A percentile compares a stretch with the other conserved stretches of the same genome.
These are phyloP conservation scores for Bremia lactucae DNA, from an alignment of 352 stramenopile species.

Conservation along the genomic window DNA sequence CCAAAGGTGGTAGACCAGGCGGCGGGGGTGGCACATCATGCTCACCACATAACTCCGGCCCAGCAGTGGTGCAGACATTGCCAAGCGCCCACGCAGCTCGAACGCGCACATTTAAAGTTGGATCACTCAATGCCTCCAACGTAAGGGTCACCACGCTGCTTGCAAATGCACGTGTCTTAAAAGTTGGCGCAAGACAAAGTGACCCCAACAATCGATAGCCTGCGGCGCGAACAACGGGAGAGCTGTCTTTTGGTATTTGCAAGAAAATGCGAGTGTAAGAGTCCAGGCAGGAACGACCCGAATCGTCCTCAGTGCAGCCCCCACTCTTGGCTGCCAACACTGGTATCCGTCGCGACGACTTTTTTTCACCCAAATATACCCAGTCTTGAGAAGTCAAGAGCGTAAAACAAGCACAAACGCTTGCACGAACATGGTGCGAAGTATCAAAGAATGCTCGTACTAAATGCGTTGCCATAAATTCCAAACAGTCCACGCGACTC, in stretches of 20 bases:
- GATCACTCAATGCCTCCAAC: conserved; percentile 58
- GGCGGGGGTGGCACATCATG: conserved; percentile 4
- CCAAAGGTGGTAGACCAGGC: conserved; percentile 2
- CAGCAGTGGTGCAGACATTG: conserved; percentile 78
- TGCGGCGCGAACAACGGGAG: conserved; percentile 65
- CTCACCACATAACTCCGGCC: conserved; percentile 35
- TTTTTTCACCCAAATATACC: conserved; percentile 37
- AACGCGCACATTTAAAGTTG: conserved; percentile 79
- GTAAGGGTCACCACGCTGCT: conserved; percentile 45
- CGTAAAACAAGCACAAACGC: conserved; percentile 82
- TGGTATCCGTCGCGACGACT: conserved; percentile 24
- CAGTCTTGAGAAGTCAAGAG: conserved; percentile 63
- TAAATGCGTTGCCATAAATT: conserved; percentile 72
- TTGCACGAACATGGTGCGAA: conserved; percentile 77
- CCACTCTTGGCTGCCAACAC: conserved; percentile 27
- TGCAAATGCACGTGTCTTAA: conserved; percentile 68
- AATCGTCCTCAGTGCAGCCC: conserved; percentile 11
- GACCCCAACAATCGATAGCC: conserved; percentile 73
- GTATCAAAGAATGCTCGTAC: conserved; percentile 77
- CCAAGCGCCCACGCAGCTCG: conserved; percentile 73
- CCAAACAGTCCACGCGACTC: conserved; percentile 41
- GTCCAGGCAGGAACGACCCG: conserved; percentile 35
- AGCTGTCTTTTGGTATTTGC: conserved; percentile 67
- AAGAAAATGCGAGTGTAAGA: conserved; percentile 67
- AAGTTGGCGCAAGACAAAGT: conserved; percentile 53